Percentiles rank a stretch among this genome's conserved stretches.
phyloP scores from a whole-genome alignment of 495 filamentous ascomycete genomes.

The Aspergillus funiculosus region DNA sequence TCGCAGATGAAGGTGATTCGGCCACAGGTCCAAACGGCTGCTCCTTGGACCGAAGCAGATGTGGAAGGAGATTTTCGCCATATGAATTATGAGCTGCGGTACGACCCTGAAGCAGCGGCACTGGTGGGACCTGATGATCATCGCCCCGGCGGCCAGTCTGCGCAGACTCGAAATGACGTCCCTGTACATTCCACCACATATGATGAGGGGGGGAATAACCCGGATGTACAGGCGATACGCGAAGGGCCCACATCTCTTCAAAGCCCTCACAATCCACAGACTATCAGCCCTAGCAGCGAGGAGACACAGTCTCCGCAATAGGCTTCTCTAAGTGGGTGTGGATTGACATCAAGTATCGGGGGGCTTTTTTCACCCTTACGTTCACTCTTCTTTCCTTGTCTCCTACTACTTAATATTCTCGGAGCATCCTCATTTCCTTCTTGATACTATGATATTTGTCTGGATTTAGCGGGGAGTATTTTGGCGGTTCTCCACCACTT shows the following conservation, averaged over 20 bases:
- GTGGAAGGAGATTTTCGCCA: conserved; percentile 23
- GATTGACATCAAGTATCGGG: too few relatives aligned
- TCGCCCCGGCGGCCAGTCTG: neutral
- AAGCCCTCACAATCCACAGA: neutral
- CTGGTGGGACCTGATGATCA: conserved; percentile 31
- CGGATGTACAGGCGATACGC: neutral
- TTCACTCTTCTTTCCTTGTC: neutral
- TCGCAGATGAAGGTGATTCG: conserved; percentile 38
- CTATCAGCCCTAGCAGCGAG: conserved; percentile 4
- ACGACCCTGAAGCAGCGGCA: conserved; percentile 43
- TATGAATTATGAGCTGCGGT: conserved; percentile 33
- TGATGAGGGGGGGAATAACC: neutral
- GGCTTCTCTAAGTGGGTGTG: neutral
- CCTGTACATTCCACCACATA: neutral
- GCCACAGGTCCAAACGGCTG: conserved; percentile 32
- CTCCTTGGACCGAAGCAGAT: conserved; percentile 37
- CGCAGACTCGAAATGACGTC: neutral
- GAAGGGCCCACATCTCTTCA: conserved; percentile 5
- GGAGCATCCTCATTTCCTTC: neutral
- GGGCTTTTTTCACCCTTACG: neutral
- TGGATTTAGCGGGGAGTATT: conserved; percentile 23
- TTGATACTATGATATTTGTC: conserved; percentile 5
- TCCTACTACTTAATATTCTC: neutral
- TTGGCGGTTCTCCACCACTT: conserved; percentile 5
- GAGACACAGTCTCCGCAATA: conserved; percentile 1